Percentiles rank a stretch among this genome's conserved stretches.
phyloP scores from a whole-genome alignment of 345 rosid genomes.

The Eucalyptus globulus region DNA sequence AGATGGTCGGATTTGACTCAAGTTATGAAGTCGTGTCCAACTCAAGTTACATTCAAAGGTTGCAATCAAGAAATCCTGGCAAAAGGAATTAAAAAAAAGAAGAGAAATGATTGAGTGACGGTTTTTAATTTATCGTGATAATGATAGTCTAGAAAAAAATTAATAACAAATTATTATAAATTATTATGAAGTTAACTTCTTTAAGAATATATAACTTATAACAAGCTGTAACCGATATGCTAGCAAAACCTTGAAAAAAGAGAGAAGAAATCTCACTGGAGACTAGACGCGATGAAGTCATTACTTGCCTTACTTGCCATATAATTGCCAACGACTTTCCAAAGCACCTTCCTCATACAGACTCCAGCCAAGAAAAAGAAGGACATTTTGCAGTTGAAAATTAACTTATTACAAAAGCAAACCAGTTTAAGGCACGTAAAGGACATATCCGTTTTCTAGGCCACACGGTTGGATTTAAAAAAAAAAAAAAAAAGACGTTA shows the following conservation, averaged over 20 bases:
- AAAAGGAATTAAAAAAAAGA: background rate
- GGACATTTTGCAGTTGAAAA: background rate
- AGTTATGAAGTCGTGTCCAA: background rate
- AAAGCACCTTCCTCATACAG: background rate
- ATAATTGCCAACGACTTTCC: background rate
- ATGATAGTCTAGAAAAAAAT: accelerated
- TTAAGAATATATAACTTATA: too few species aligned
- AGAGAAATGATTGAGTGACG: too few species aligned
- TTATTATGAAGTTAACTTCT: too few species aligned
- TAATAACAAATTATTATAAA: too few species aligned
- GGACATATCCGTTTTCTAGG: background rate
- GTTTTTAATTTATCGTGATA: too few species aligned
- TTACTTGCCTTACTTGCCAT: background rate
- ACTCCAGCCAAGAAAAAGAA: background rate
- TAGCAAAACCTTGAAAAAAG: accelerated
- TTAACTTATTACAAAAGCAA: background rate
- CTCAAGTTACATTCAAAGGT: background rate
- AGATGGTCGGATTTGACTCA: background rate
- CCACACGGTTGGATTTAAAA: too few species aligned
- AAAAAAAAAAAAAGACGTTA: background rate
- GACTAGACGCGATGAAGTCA: background rate
- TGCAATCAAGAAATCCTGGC: background rate
- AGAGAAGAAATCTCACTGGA: background rate
- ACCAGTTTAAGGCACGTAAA: background rate
- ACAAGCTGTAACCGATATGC: accelerated